A percentile compares a stretch with the other conserved stretches of the same genome.
phyloP scores from a whole-genome alignment of 2,329 filamentous ascomycete genomes.

The Alternaria viburni region DNA sequence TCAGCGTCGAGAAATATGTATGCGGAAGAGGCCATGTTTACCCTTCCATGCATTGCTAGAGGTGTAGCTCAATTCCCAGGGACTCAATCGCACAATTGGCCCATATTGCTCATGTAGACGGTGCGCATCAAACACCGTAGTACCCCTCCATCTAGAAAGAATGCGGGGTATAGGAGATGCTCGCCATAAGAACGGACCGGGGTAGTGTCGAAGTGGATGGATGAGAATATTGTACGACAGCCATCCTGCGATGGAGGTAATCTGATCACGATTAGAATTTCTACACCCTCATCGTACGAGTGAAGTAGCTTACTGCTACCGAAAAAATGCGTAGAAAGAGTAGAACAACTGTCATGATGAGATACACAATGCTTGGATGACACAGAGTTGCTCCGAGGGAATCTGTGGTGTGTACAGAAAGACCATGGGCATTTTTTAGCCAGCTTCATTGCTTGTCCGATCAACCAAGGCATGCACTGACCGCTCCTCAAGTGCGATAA shows the following conservation, averaged over 20 bases:
- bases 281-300: neutral
- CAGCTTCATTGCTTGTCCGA: neutral
- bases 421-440: neutral
- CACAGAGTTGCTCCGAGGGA: neutral
- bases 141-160: conserved; percentile 6
- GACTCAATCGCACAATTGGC: conserved; percentile 12
- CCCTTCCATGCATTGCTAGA: conserved; percentile 13
- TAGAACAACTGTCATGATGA: neutral
- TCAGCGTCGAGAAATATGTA: neutral
- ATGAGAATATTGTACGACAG: conserved; percentile 1
- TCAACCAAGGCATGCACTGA: neutral
- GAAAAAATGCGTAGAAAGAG: neutral
- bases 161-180: conserved; percentile 6
- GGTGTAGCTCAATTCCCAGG: conserved; percentile 10
- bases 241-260: conserved; percentile 1
- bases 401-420: neutral
- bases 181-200: neutral
- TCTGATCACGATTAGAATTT: neutral
- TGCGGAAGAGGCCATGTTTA: neutral
- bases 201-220: conserved; percentile 6
- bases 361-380: neutral
- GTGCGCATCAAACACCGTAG: conserved; percentile 1
- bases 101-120: conserved; percentile 16
- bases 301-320: neutral
- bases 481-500: neutral